Conservation (phyloP, 2,329 filamentous ascomycete genomes). For the Fusarium protoensiforme region DNA sequence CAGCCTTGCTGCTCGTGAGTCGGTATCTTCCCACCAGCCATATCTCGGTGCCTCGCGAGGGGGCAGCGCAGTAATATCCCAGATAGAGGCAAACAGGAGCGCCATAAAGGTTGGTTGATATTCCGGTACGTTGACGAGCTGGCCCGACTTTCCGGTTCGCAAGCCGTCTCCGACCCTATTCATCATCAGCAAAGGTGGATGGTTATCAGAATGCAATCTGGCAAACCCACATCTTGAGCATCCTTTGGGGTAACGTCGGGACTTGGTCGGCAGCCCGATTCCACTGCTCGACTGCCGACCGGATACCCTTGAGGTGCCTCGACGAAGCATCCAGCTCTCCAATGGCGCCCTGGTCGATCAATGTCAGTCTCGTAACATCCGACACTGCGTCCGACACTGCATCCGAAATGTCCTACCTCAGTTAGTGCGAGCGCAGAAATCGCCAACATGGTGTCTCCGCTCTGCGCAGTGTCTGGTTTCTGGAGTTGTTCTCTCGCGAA, state of each 20-base stretch:
- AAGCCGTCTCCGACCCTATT: constrained; percentile 54
- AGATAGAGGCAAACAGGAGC: constrained; percentile 56
- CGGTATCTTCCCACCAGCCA: constrained; percentile 51
- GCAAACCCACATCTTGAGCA: constrained; percentile 48
- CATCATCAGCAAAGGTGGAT: constrained; percentile 16
- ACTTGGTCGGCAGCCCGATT: constrained; percentile 25
- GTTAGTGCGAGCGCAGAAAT: constrained; percentile 57
- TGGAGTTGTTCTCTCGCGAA: constrained; percentile 57
- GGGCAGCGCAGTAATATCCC: constrained; percentile 51
- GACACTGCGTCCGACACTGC: not conserved
- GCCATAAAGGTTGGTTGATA: constrained; percentile 59
- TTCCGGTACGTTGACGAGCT: constrained; percentile 53
- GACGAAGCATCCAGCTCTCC: constrained; percentile 57
- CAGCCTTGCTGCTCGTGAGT: constrained; percentile 49
- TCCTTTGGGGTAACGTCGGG: constrained; percentile 53
- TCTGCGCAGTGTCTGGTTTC: constrained; percentile 50
- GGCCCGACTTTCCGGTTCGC: constrained; percentile 52
- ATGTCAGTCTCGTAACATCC: constrained; percentile 14
- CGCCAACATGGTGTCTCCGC: constrained; percentile 56
- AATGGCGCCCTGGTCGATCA: constrained; percentile 51
- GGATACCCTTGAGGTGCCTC: constrained; percentile 55
- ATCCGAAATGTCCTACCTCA: constrained; percentile 48
- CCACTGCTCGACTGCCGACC: constrained; percentile 41
- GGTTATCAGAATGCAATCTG: not conserved
- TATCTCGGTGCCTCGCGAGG: constrained; percentile 50